A percentile compares a stretch with the other conserved stretches of the same genome.
Conservation (phyloP, 805 yeast genomes). For the Phaffomyces antillensis region DNA sequence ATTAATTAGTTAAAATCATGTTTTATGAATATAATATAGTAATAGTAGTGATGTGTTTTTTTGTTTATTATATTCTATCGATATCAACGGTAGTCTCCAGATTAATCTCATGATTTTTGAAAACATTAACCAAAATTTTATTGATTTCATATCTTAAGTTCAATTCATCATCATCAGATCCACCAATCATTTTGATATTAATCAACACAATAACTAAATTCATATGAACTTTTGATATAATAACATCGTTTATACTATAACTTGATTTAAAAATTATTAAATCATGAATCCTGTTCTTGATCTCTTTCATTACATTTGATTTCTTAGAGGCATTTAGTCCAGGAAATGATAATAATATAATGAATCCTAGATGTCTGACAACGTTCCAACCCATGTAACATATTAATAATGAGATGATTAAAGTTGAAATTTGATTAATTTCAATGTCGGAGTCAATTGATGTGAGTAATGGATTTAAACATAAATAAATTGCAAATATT, state of each 20-base stretch:
- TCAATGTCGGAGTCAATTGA: conserved; percentile 20
- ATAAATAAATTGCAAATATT: conserved; percentile 32
- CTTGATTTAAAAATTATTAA: conserved; percentile 46
- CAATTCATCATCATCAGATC: conserved; percentile 63
- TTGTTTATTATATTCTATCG: conserved; percentile 22
- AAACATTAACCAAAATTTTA: conserved; percentile 31
- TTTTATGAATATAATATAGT: not conserved
- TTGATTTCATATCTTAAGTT: conserved; percentile 43
- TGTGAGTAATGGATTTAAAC: conserved; percentile 29
- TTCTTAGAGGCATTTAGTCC: conserved; percentile 30
- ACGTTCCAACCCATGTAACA: conserved; percentile 46
- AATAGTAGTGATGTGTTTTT: not conserved
- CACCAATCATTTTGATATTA: conserved; percentile 55
- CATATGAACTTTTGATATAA: conserved; percentile 57
- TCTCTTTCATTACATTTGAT: conserved; percentile 29
- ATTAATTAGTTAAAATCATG: not conserved
- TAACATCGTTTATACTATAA: conserved; percentile 40
- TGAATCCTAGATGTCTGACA: conserved; percentile 43
- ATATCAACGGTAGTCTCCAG: conserved; percentile 39
- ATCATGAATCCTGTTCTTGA: conserved; percentile 38
- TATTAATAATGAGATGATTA: conserved; percentile 37
- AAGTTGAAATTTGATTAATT: conserved; percentile 38
- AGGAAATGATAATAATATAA: conserved; percentile 49
- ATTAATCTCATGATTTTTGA: conserved; percentile 18
- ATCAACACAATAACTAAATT: conserved; percentile 51